Base-by-base conservation (phyloP, 495 filamentous ascomycete genomes). In the Podospora appendiculata region DNA sequence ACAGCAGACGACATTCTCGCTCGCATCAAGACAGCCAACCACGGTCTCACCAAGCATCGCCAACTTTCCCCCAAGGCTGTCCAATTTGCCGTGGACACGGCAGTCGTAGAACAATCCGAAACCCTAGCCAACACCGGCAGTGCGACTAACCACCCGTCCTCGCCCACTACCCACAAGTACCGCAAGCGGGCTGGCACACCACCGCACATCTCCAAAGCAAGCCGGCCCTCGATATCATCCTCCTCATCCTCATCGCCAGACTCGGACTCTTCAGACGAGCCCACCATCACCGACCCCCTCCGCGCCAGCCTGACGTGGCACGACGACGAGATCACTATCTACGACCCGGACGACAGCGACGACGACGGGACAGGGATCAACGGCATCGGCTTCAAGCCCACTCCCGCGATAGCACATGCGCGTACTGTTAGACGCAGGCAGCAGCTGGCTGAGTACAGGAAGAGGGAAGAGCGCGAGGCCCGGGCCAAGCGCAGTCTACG, bases 311-410 rank as follows among this genome's bases (percentile, higher is more conserved):
- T 90, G 53, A 90, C 87, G 35, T 93, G 89, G 89, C 84, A 83
- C 59, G 86, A 89, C 55, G 75, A 84, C 50, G 89, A 95, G 58
- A 92, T 94, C 54, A 94, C 89, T 0, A 82, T 89, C 14, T 86
- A 93, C 62, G 76, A 86, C 56, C 84, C 84, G 3, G 76, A 76
- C 33, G 87, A 89, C 63, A 83, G 83, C 39, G 81, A 78, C 50
- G 87, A 89, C 56, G 86, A 90, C 66, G 86, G 86, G 25, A 86
- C 86, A 36, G 86, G 86, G 38, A 88, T 90, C 56, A 89, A 94
- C 66, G 92, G 92, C 12, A 86, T 97, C 60, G 92, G 91, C 1
- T 96, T 95, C 68, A 85, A 82, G 56, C 92, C 92, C 0, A 96
- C 90, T 8, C 78, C 90, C 14, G 86, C 87, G 34, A 82, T 90